Evolutionary conservation across 1,284 basidiomycete genomes (phyloP).

Genomic region (Bjerkandera adusta): DNA sequence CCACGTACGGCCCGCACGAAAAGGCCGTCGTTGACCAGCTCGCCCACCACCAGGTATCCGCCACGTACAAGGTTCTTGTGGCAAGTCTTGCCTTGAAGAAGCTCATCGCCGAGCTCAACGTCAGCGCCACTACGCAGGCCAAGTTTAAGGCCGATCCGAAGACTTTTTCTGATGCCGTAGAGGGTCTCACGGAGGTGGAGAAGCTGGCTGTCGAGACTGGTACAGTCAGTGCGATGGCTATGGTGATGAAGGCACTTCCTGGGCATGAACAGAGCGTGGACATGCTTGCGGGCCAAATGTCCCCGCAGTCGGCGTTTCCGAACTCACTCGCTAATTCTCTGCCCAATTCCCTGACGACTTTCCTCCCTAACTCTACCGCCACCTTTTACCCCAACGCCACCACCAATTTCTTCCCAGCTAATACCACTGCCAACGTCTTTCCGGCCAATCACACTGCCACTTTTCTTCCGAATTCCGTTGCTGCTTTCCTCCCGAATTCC

Average conservation of each 20-base stretch:
- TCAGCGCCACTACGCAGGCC: background rate
- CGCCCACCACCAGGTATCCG: background rate
- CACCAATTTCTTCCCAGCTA: too few species aligned
- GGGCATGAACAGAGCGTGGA: too few species aligned
- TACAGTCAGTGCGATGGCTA: background rate
- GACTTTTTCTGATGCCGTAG: background rate
- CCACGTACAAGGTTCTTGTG: background rate
- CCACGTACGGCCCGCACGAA: background rate
- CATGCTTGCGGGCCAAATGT: too few species aligned
- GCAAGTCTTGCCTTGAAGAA: background rate
- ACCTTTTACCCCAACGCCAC: too few species aligned
- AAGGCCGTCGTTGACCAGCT: background rate
- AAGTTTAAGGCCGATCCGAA: background rate
- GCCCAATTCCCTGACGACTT: too few species aligned
- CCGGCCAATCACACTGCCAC: too few species aligned
- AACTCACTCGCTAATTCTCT: too few species aligned
- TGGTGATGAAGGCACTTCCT: background rate
- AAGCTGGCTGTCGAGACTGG: background rate
- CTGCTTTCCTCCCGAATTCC: too few species aligned
- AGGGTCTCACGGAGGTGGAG: background rate
- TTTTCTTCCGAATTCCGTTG: too few species aligned
- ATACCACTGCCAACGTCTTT: too few species aligned
- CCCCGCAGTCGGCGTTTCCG: too few species aligned
- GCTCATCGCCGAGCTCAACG: background rate
- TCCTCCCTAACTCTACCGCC: too few species aligned